Conservation (phyloP, 768 basidiomycete species). For the Fibroporia radiculosa region DNA sequence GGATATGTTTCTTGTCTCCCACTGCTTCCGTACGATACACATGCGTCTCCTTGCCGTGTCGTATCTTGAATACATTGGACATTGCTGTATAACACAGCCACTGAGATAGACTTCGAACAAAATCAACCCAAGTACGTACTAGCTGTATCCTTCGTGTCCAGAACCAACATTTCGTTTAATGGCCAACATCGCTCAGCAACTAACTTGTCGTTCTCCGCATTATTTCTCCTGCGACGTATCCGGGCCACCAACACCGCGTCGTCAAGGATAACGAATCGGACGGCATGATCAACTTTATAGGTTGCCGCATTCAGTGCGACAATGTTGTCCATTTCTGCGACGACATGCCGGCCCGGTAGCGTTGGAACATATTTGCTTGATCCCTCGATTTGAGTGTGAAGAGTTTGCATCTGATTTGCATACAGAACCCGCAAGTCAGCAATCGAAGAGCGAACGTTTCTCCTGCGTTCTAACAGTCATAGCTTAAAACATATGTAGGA, state of each 20-base stretch:
- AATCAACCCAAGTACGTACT: conserved; percentile 40
- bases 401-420: conserved; percentile 86
- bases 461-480: conserved; percentile 36
- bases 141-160: conserved; percentile 93
- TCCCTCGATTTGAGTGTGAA: conserved; percentile 88
- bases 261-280: conserved; percentile 86
- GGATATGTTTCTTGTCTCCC: conserved; percentile 79
- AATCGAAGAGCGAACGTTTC: conserved; percentile 81
- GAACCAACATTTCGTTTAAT: conserved; percentile 86
- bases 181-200: conserved; percentile 94
- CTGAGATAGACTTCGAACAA: neutral
- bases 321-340: conserved; percentile 78
- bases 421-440: conserved; percentile 92
- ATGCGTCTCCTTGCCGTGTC: conserved; percentile 88
- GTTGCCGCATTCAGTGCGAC: conserved; percentile 88
- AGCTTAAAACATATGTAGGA: conserved; percentile 5
- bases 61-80: conserved; percentile 96
- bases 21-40: conserved; percentile 83
- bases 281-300: conserved; percentile 83
- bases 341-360: conserved; percentile 84
- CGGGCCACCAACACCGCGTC: conserved; percentile 87
- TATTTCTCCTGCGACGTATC: conserved; percentile 56
- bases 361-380: conserved; percentile 92
- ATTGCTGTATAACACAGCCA: conserved; percentile 38
- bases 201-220: conserved; percentile 58